phyloP scores from a whole-genome alignment of 2,329 filamentous ascomycete genomes.

The Paecilomyces sp. region DNA sequence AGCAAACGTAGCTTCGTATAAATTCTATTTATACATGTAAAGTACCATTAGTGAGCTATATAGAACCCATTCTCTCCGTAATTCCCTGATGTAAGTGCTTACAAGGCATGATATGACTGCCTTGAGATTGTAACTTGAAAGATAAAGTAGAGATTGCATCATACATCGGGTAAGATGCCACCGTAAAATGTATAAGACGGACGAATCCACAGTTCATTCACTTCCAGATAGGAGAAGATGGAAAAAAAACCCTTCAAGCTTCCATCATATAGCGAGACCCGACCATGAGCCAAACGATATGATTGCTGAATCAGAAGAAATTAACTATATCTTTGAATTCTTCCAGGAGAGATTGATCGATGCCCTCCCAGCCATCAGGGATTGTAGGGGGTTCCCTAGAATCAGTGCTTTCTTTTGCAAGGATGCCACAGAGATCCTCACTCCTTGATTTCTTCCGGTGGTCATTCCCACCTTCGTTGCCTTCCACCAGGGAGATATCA shows the following conservation, averaged over 20 bases:
- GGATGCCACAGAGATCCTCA: background rate
- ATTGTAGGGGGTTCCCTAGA: background rate
- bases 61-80: too few species aligned
- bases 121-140: background rate
- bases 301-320: slow-evolving; percentile 21
- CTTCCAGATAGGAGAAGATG: background rate
- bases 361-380: slow-evolving; percentile 24
- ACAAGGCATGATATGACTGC: background rate
- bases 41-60: too few species aligned
- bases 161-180: background rate
- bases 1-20: too few species aligned
- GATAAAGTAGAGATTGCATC: background rate
- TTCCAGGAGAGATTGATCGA: slow-evolving; percentile 30
- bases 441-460: background rate
- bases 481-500: background rate
- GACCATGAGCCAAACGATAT: background rate
- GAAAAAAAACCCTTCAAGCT: background rate
- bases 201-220: background rate
- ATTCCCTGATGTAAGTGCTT: too few species aligned
- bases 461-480: background rate
- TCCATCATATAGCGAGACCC: background rate
- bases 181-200: background rate
- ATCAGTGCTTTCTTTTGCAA: background rate
- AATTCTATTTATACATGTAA: too few species aligned
- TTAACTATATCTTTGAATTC: slow-evolving; percentile 36